Evolutionary conservation across 1,139 yeast genomes (phyloP).

Genomic region (Yamadazyma atmosphaerica): DNA sequence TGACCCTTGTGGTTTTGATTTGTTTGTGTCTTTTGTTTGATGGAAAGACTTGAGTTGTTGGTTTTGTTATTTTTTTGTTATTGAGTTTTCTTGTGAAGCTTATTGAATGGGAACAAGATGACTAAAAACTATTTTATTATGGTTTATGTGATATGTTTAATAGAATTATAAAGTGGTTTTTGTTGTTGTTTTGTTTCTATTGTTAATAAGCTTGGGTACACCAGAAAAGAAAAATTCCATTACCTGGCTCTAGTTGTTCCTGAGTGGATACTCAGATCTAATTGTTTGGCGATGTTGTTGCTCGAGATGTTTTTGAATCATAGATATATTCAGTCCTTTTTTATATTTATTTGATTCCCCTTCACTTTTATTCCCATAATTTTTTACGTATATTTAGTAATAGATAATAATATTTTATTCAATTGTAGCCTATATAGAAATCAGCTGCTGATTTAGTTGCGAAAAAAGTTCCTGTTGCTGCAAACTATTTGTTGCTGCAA

Average conservation of each 20-base stretch:
- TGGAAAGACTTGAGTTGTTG: not conserved
- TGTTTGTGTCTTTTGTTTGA: not conserved
- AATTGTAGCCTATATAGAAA: constrained; percentile 3
- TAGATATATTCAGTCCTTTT: constrained; percentile 22
- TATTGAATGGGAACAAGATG: no score
- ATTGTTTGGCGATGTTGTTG: no score
- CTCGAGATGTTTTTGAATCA: constrained; percentile 14
- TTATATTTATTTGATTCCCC: constrained; percentile 19
- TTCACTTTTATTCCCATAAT: constrained; percentile 27
- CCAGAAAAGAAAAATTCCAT: not conserved
- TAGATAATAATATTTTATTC: constrained; percentile 29
- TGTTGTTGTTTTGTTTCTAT: no score
- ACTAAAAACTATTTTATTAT: not conserved
- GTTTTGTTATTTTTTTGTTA: not conserved
- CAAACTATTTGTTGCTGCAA: not conserved
- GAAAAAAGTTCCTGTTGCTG: no score
- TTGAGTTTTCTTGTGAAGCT: not conserved
- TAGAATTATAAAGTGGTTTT: constrained; percentile 2
- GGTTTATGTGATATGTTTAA: constrained; percentile 3
- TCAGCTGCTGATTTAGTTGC: not conserved
- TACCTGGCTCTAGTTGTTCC: no score
- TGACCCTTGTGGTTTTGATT: constrained; percentile 2
- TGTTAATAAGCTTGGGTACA: constrained; percentile 1
- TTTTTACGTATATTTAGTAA: constrained; percentile 30
- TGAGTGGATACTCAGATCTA: no score